A percentile compares a stretch with the other conserved stretches of the same genome.
phyloP scores from a whole-genome alignment of 768 basidiomycete genomes.

The Cubamyces lactineus region DNA sequence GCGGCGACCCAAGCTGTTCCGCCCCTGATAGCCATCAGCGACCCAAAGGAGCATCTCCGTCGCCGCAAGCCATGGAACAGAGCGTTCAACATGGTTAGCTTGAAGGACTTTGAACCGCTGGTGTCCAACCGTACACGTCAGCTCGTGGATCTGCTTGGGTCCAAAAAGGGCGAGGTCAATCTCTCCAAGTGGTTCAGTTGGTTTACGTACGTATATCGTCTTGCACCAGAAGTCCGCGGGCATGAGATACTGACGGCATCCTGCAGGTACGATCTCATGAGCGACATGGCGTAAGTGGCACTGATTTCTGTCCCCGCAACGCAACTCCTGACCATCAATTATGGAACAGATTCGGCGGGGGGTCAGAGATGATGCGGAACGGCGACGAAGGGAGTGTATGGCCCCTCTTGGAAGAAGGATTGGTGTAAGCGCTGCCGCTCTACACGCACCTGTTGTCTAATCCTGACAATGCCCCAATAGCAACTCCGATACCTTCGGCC shows the following conservation, averaged over 20 bases:
- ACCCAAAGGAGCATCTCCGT: conserved; percentile 39
- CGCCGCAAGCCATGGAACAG: conserved; percentile 46
- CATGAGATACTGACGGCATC: conserved; percentile 11
- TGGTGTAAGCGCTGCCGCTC: conserved; percentile 31
- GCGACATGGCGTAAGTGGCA: conserved; percentile 35
- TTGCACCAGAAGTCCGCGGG: background rate
- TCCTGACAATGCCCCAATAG: conserved; percentile 20
- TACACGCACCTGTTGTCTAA: background rate
- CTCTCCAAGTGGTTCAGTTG: conserved; percentile 41
- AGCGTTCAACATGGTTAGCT: conserved; percentile 39
- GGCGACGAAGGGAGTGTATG: conserved; percentile 39
- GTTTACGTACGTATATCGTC: conserved; percentile 39
- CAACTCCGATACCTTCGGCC: conserved; percentile 24
- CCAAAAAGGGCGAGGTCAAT: conserved; percentile 31
- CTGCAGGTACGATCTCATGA: conserved; percentile 38
- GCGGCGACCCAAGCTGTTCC: conserved; percentile 17
- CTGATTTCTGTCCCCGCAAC: background rate
- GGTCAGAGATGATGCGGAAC: conserved; percentile 42
- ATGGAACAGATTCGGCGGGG: conserved; percentile 40
- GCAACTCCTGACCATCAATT: background rate
- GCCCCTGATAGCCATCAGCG: conserved; percentile 37
- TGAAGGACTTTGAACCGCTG: conserved; percentile 37
- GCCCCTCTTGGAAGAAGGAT: conserved; percentile 33
- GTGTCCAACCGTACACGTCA: conserved; percentile 32
- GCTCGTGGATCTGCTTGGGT: conserved; percentile 29